Evolutionary conservation across 2,329 filamentous ascomycete genomes (phyloP).

Genomic region (Colletotrichum sp.): DNA sequence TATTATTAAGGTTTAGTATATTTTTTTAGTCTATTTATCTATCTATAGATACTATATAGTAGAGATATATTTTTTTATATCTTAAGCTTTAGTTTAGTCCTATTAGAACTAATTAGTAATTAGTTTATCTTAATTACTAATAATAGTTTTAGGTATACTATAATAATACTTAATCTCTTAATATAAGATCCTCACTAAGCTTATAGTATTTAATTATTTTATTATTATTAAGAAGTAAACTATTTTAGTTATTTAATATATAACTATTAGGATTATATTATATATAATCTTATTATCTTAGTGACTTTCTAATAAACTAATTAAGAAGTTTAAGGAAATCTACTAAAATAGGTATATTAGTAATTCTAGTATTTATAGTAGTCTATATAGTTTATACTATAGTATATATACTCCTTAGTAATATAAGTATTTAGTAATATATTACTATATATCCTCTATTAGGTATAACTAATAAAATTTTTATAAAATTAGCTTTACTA

Average conservation of each 20-base stretch:
- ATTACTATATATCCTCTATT: neutral
- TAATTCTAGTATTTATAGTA: neutral
- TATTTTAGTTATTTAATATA: neutral
- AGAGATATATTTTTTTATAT: no score
- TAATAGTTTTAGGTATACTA: no score
- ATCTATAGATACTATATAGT: no score
- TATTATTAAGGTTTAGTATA: accelerated
- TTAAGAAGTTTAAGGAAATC: neutral
- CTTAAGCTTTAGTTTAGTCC: no score
- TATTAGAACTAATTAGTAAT: no score
- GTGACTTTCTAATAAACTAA: accelerated
- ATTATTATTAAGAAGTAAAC: neutral
- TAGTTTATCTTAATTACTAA: no score
- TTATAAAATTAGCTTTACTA: no score
- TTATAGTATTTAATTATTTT: no score
- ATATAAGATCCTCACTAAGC: no score
- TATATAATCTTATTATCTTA: neutral
- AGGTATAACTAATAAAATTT: no score
- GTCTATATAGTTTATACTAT: neutral
- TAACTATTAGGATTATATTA: neutral
- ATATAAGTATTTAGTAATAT: neutral
- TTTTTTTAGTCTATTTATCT: no score
- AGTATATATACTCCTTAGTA: neutral
- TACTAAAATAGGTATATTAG: neutral
- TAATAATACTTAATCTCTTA: no score